Evolutionary conservation across 2,329 filamentous ascomycete species (phyloP), one percentile per base, ranked within the genome.

Genomic region (Herpotrichia juniperi): DNA sequence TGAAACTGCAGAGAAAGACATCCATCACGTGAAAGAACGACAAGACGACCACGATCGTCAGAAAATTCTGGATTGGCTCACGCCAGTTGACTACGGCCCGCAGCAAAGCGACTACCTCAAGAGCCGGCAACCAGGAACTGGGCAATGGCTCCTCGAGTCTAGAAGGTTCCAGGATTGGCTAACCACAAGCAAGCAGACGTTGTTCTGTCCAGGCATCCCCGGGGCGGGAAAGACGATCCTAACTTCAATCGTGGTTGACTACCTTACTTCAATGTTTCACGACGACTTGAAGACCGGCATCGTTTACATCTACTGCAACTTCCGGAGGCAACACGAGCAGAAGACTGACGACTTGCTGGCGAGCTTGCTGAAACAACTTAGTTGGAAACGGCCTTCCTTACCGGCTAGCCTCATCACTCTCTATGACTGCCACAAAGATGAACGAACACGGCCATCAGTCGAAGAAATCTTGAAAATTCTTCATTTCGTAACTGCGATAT

Each of bases 241-340:
- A 11, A 55, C 66, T 28, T 54, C 65, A 2, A 62, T 58, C n/a
- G 53, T 54, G n/a, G 55, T 68, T 16, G 56, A 66, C 9, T 17
- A 45, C 16, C 42, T 45, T 12, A n/a, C 10, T 17, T 5, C 5
- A 32, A 4, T 3, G 10, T 74, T 69, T 34, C 4, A 43, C 0
- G 48, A 63, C 1, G 53, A 73, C 16, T 0, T 6, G 0, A 46
- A 10, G 1, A 44, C 76, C 30, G 73, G 72, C 0, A 64, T 82
- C 17, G 76, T 74, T 0, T 81, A 76, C 25, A 17, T 81, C 0
- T 83, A 79, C 45, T 79, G 72, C 61, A 76, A 78, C 40, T 79
- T 75, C 50, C 60, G 58, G 14, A 63, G 63, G 2, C 56, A 72
- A 8, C 50, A 72, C 0, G 68, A 79, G 14, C 78, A 82, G 35